Base-by-base conservation (phyloP, 495 filamentous ascomycete genomes). In the Neurospora pannonica region DNA sequence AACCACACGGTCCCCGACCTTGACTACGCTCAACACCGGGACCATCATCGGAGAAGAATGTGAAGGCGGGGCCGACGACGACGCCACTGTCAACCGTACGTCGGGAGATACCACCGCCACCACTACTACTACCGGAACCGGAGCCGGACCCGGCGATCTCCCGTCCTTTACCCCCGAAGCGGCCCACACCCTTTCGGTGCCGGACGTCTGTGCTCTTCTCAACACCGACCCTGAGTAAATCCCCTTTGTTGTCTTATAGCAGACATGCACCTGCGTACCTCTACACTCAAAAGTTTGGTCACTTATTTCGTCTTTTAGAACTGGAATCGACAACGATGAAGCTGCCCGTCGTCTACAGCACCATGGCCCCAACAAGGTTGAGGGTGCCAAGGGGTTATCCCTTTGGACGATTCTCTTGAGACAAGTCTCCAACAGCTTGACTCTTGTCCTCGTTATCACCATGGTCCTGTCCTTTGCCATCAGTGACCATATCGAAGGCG, bases 381-480 rank as follows among this genome's bases (percentile, higher is more conserved):
- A 87, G 74, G 81, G 83, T 77, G 84, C 84, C 79, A 81, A 83
- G 71, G 85, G 85, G 76, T 78, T 88, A 78, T 87, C 85, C 80
- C 77, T 83, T 79, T 87, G 84, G 83, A 87, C 86, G 76, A 87
- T 89, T 77, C 83, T 89, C 77, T 54, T 88, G 75, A 86, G 87
- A 74, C 87, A 89, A 75, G 84, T 88, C 28, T 87, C 86, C 72
- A 88, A 88, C 78, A 88, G 84, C 77, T 78, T 85, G 72, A 85
- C 84, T 74, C 74, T 81, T 74, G 79, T 97, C 54, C 87, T 97
- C 40, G 87, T 96, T 54, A 85, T 96, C 70, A 94, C 92, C 74
- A 95, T 95, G 92, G 89, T 88, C 42, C 85, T 97, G 38, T 93
- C 91, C 74, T 96, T 94, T 78, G 92, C 88, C 74, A 92, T 97